A percentile compares a stretch with the other conserved stretches of the same genome.
phyloP scores from a whole-genome alignment of 495 filamentous ascomycete genomes.

The Penicillium roqueforti region DNA sequence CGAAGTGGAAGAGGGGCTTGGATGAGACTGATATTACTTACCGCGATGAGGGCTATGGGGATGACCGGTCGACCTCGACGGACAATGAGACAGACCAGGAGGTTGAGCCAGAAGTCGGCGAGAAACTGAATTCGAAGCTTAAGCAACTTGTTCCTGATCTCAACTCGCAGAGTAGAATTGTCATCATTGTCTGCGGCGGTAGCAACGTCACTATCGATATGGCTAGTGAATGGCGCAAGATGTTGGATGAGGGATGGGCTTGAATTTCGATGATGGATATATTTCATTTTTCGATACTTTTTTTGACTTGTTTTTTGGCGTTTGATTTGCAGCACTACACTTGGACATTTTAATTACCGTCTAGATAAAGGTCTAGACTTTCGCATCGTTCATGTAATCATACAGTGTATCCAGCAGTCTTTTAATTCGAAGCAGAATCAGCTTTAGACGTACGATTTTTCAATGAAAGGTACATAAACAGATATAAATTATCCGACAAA shows the following conservation, averaged over 20 bases:
- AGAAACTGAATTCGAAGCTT: constrained; percentile 45
- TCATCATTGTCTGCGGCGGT: constrained; percentile 85
- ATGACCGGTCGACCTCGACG: constrained; percentile 35
- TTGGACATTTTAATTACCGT: background rate
- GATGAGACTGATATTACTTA: constrained; percentile 9
- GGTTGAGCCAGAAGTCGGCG: constrained; percentile 13
- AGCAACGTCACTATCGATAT: constrained; percentile 66
- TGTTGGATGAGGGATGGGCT: constrained; percentile 40
- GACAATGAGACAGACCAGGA: constrained; percentile 35
- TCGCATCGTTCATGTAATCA: background rate
- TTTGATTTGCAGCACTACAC: constrained; percentile 1
- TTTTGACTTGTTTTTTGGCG: background rate
- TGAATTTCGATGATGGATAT: constrained; percentile 15
- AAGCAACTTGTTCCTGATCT: constrained; percentile 57
- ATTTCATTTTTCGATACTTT: constrained; percentile 6
- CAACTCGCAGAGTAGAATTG: constrained; percentile 60
- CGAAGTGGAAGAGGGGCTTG: constrained; percentile 36
- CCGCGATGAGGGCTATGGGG: constrained; percentile 39
- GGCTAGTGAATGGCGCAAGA: constrained; percentile 57
- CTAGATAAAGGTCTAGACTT: constrained; percentile 11
- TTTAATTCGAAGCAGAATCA: constrained; percentile 1
- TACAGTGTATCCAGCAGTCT: background rate
- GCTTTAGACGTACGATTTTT: background rate
- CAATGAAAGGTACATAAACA: background rate
- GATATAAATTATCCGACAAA: background rate